Evolutionary conservation across 2,329 filamentous ascomycete genomes (phyloP), one percentile per base, ranked within the genome.

Genomic region (Zasmidium citrigriseum): DNA sequence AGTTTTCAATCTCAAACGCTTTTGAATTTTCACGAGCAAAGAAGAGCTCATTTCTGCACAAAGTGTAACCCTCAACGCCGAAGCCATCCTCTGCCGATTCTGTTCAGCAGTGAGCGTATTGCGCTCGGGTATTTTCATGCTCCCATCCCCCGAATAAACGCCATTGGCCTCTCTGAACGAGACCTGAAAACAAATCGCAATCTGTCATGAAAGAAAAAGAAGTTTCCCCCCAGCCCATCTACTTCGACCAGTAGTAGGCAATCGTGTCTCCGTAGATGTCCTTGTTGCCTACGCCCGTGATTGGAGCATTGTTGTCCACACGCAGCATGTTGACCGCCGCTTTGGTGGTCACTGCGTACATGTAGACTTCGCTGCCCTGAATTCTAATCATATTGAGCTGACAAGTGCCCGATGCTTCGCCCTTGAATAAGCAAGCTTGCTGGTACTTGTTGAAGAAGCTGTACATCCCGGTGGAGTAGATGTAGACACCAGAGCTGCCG

Each of bases 361-460:
- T 71, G 66, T 76, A 74, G 65, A 82, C 69, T 55, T 80, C 75
- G 54, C 67, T 73, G 63, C 67, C 69, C 51, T 77, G 74, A 50
- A 81, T 72, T 65, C 73, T 67, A 58, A 81, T 77, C 71, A 82
- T 81, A 70, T 80, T 70, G 62, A 74, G 68, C 71, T 85, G 82
- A 72, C 83, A 85, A 65, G 78, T 75, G n/a, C n/a, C n/a, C n/a
- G n/a, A n/a, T n/a, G n/a, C 53, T 82, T 68, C 5, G 67, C 66
- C 0, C 67, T n/a, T 10, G 34, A n/a, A 54, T 22, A 2, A 2
- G 83, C 70, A 65, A 82, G 85, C 14, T 68, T 68, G 81, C 29
- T 69, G 69, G 72, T 86, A 86, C 72, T 83, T 80, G 66, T 82
- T 76, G 76, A 86, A 87, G 77, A 85, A 87, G 52, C 75, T 80